These are phyloP conservation scores for Aspergillus amoenus DNA, from an alignment of 2,329 filamentous ascomycete genomes.

Conservation along the genomic window DNA sequence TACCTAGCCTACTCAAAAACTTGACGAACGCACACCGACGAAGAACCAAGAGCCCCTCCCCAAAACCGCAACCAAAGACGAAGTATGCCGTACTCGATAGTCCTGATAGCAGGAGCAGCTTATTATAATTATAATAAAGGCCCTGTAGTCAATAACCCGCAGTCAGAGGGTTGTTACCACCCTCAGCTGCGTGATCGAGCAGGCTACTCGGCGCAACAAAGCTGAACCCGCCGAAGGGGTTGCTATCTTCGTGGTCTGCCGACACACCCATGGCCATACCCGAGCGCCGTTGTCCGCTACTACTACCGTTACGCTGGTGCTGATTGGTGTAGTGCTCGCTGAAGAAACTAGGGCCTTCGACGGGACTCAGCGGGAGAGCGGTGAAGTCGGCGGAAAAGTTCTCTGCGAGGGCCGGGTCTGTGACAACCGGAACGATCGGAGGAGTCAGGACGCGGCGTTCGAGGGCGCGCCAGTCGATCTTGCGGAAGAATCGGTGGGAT, in stretches of 20 bases:
- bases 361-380: slow-evolving; percentile 74
- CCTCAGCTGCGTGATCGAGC: slow-evolving; percentile 40
- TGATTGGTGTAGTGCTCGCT: slow-evolving; percentile 26
- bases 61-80: background rate
- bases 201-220: slow-evolving; percentile 50
- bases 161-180: slow-evolving; percentile 18
- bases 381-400: slow-evolving; percentile 97
- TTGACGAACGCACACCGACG: background rate
- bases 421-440: slow-evolving; percentile 90
- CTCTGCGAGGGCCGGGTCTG: slow-evolving; percentile 91
- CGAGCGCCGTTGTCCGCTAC: background rate
- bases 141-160: slow-evolving; percentile 22
- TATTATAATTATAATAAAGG: background rate
- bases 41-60: background rate
- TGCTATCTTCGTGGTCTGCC: slow-evolving; percentile 21
- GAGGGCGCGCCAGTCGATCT: slow-evolving; percentile 90
- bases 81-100: background rate
- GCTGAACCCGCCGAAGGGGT: slow-evolving; percentile 51
- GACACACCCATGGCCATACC: slow-evolving; percentile 13
- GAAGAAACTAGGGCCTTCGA: slow-evolving; percentile 43
- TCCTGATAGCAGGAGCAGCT: background rate
- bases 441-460: slow-evolving; percentile 79
- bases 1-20: background rate
- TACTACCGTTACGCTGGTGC: slow-evolving; percentile 10
- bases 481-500: slow-evolving; percentile 92